These are phyloP conservation scores for Tetrahymena thermophila DNA, from an alignment of 73 alveolate species.

Conservation along the genomic window DNA sequence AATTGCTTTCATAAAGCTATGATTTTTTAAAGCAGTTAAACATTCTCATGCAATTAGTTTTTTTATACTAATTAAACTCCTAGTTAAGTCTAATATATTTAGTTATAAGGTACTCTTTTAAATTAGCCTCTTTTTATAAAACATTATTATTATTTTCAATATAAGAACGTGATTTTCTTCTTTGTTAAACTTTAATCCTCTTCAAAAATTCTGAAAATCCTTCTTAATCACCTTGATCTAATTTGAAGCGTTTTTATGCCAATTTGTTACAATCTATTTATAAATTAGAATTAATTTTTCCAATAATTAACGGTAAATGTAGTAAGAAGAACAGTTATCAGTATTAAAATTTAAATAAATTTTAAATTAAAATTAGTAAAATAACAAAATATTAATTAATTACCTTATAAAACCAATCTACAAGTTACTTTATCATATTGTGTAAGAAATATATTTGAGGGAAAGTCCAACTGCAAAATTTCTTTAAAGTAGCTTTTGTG, in stretches of 20 bases:
- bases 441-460: background rate
- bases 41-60: background rate
- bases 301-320: background rate
- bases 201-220: background rate
- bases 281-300: background rate
- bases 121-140: background rate
- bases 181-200: background rate
- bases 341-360: background rate
- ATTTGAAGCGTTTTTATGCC: background rate
- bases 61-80: background rate
- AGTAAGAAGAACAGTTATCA: background rate
- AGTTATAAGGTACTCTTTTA: background rate
- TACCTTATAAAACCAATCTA: background rate
- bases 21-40: background rate
- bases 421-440: background rate
- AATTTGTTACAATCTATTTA: background rate
- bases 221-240: background rate
- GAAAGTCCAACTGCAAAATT: background rate
- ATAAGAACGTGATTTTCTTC: background rate
- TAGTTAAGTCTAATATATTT: background rate
- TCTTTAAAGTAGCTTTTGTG: background rate
- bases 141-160: background rate
- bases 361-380: background rate
- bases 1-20: background rate
- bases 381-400: background rate